A percentile compares a stretch with the other conserved stretches of the same genome.
phyloP scores from a whole-genome alignment of 345 rosid species.

The Cochlearia excelsa region DNA sequence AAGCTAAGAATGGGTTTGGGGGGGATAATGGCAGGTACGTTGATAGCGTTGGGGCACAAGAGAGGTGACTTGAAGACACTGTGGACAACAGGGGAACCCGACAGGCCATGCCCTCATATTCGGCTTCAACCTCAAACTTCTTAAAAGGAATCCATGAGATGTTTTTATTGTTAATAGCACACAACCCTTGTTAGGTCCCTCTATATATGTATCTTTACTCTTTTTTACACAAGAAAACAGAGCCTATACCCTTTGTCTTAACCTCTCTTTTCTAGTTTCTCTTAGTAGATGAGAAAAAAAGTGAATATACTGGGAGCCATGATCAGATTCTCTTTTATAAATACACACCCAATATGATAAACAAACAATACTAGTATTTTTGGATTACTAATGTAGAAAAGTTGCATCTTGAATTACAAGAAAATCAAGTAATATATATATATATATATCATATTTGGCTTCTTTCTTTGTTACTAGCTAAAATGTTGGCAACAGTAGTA shows the following conservation, averaged over 20 bases:
- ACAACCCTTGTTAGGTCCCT: constrained; percentile 24
- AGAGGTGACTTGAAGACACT: constrained; percentile 79
- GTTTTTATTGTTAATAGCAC: constrained; percentile 34
- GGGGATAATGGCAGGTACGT: neutral
- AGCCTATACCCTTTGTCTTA: neutral
- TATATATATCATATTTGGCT: neutral
- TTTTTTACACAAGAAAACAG: too few relatives aligned
- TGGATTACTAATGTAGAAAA: too few relatives aligned
- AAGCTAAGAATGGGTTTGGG: constrained; percentile 1
- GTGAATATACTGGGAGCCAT: too few relatives aligned
- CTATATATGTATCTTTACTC: neutral
- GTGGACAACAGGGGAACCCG: constrained; percentile 85
- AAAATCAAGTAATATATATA: too few relatives aligned
- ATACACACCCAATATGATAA: too few relatives aligned
- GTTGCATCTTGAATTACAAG: too few relatives aligned
- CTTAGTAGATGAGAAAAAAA: too few relatives aligned
- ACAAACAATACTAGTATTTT: too few relatives aligned
- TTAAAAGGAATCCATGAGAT: neutral
- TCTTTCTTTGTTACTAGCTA: neutral
- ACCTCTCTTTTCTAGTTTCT: neutral
- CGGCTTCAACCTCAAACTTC: constrained; percentile 46
- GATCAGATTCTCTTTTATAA: too few relatives aligned
- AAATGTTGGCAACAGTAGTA: neutral
- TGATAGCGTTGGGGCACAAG: constrained; percentile 60
- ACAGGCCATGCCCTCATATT: constrained; percentile 67